Conservation (phyloP, 106 monocot genomes). For the Allium fistulosum region DNA sequence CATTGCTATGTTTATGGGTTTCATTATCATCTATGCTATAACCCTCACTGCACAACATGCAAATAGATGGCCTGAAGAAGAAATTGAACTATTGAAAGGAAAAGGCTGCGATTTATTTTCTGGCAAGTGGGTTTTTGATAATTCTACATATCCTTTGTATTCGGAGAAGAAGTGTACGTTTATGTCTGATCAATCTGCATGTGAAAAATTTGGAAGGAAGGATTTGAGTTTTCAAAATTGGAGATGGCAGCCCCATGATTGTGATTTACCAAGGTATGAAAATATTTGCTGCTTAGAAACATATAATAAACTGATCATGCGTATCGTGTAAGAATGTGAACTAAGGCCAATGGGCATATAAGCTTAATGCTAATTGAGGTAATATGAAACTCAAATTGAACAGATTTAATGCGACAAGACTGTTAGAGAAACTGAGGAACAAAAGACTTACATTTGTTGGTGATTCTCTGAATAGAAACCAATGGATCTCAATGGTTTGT, state of each 20-base stretch:
- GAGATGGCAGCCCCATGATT: constrained; percentile 71
- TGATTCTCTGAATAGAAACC: constrained; percentile 68
- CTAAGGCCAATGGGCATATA: neutral
- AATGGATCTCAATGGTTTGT: constrained; percentile 80
- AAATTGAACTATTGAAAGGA: neutral
- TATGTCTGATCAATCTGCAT: constrained; percentile 58
- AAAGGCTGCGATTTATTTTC: constrained; percentile 23
- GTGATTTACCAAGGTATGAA: constrained; percentile 56
- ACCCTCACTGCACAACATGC: constrained; percentile 1
- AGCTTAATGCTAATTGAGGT: neutral
- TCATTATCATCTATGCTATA: constrained; percentile 10
- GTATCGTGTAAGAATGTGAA: neutral
- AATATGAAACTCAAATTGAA: neutral
- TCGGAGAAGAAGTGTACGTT: constrained; percentile 39
- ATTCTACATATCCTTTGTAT: constrained; percentile 32
- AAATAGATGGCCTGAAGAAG: constrained; percentile 1
- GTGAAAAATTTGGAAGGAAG: constrained; percentile 56
- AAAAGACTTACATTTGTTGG: constrained; percentile 61
- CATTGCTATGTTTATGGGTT: constrained; percentile 10
- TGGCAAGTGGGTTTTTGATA: constrained; percentile 51
- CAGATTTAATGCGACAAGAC: constrained; percentile 51
- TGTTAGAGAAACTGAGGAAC: constrained; percentile 52
- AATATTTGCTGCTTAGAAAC: neutral
- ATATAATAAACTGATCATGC: neutral
- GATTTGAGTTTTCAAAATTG: constrained; percentile 49